These are phyloP conservation scores for Lachnellula suecica DNA, from an alignment of 2,329 filamentous ascomycete species.

Conservation along the genomic window DNA sequence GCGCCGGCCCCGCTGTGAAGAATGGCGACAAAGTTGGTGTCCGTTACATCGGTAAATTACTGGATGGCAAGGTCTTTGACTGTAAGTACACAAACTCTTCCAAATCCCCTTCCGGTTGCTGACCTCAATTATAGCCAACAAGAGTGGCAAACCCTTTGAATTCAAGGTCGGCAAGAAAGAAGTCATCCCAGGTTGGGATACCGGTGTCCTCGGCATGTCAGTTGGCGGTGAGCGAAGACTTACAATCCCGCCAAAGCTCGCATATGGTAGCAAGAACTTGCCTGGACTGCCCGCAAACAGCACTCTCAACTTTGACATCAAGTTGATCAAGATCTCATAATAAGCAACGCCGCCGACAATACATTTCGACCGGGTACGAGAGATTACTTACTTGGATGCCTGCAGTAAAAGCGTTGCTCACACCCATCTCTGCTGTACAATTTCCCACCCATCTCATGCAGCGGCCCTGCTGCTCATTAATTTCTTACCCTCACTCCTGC, in stretches of 20 bases:
- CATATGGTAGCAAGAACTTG: slow-evolving; percentile 81
- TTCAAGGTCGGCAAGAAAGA: slow-evolving; percentile 94
- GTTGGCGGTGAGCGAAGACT: slow-evolving; percentile 92
- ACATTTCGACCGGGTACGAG: slow-evolving; percentile 1
- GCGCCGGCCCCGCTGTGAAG: slow-evolving; percentile 82
- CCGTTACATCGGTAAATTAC: slow-evolving; percentile 97
- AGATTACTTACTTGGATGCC: slow-evolving; percentile 16
- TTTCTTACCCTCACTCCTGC: slow-evolving; percentile 16
- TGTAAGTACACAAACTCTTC: slow-evolving; percentile 53
- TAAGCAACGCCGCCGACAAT: slow-evolving; percentile 42
- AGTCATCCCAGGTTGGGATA: slow-evolving; percentile 99
- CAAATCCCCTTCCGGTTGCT: slow-evolving; percentile 21
- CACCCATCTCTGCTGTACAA: slow-evolving; percentile 30
- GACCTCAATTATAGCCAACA: slow-evolving; percentile 68
- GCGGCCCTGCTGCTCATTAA: slow-evolving; percentile 17
- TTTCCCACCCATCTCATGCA: slow-evolving; percentile 21
- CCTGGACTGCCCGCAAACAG: slow-evolving; percentile 91
- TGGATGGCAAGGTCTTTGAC: slow-evolving; percentile 94
- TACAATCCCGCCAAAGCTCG: slow-evolving; percentile 81
- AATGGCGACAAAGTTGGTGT: slow-evolving; percentile 87
- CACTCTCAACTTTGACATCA: slow-evolving; percentile 88
- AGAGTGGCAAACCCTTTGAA: slow-evolving; percentile 95
- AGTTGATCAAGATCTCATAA: slow-evolving; percentile 75
- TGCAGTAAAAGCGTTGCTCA: slow-evolving; percentile 16
- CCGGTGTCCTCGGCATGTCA: slow-evolving; percentile 89